Evolutionary conservation across 176 grass and related monocot species (phyloP), one percentile per base, ranked within the genome.

Genomic region (Tuctoria greenei): DNA sequence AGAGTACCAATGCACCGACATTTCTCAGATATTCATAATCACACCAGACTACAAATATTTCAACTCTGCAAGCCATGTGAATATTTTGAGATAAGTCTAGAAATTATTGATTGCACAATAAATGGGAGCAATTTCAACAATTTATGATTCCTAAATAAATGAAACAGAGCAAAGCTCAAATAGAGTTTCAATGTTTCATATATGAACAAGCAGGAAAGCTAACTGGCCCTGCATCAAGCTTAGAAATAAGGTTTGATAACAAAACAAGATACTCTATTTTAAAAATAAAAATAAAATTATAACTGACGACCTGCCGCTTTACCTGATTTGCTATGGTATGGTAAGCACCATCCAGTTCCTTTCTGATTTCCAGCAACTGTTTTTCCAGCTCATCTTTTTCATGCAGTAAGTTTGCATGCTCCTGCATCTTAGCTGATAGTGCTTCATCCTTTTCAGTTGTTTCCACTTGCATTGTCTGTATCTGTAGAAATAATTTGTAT

Each of bases 291-390:
- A 9, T 36, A 8, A n/a, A 24, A 61, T 15, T 66, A 54, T 25
- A 25, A 25, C 36, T 44, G 16, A 25, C 4, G 7, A 54, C 51
- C 18, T 20, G 57, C 10, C 10, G 64, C 21, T 31, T 70, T 61
- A 98, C 95, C 95, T 98, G 86, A 71, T 98, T 83, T 90, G 87
- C 83, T 57, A 98, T 93, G 81, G 86, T 89, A 63, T 42, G 86
- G 76, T 84, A 70, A 84, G 88, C 75, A 90, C 71, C 80, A 88
- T 92, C 85, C 64, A 99, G 80, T 84, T 88, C 87, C 66, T 84
- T 83, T 65, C 84, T 87, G 34, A 90, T 47, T 90, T 95, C 85
- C 61, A 81, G 83, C 64, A 95, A 74, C 21, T 95, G 75, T 49
- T 85, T 62, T 76, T 83, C 66, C 70, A 99, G 84, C 40, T 65